Evolutionary conservation across 2,329 filamentous ascomycete genomes (phyloP), one percentile per base, ranked within the genome.

Genomic region (Diaporthe citriasiana): DNA sequence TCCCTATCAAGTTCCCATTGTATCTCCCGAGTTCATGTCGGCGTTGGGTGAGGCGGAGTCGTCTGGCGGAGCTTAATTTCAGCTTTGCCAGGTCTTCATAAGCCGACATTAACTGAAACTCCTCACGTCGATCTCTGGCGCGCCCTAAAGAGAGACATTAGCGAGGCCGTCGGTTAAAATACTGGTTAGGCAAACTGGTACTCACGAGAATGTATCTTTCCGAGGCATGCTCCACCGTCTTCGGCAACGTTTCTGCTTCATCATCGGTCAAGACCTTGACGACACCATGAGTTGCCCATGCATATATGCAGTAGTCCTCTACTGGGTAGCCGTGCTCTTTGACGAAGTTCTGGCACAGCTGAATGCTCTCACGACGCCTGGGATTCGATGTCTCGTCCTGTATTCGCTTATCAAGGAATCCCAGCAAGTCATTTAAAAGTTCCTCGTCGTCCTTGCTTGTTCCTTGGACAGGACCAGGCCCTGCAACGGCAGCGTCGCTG

Each of bases 221-320:
- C 55, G 8, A n/a, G 33, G 30, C 12, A 25, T 25, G 33, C 33
- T 57, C 33, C 17, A 13, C 55, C 12, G 33, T n/a, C 7, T 38
- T 19, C 25, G 55, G 33, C 22, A 38, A 33, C 10, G 30, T 40
- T n/a, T 35, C 7, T 5, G 33, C 25, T 15, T 57, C 19, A 13
- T 57, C 10, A n/a, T 57, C 30, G 4, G 30, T 15, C 33, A 40
- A 15, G 30, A 57, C 22, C 25, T 38, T 57, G 55, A 57, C 55
- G 33, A 57, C 40, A 25, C 33, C 33, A 57, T 57, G 55, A 13
- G 55, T 40, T 25, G 55, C 55, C 55, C 55, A 57, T 38, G 55
- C 55, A 57, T 38, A 57, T 57, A 40, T 57, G 55, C 22, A 38
- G 22, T 57, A 57, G 22, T 38, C 33, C 3, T 57, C 55, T 25